A percentile compares a stretch with the other conserved stretches of the same genome.
Conservation (phyloP, 371 early-diverging fungal genomes). For the Globomyces sp. region DNA sequence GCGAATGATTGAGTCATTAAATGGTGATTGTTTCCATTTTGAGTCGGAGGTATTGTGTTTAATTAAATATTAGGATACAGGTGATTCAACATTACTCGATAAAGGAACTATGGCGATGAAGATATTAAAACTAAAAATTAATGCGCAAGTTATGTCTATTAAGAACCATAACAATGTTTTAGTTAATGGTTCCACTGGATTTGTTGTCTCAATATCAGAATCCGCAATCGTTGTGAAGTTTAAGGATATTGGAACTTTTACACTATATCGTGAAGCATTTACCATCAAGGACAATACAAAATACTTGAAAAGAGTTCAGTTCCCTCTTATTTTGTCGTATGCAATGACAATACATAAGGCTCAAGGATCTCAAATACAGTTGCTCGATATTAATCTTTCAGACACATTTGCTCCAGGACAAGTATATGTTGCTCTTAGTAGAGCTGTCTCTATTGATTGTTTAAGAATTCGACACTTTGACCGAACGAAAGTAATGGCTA, state of each 20-base stretch:
- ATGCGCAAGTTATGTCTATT: slow-evolving; percentile 85
- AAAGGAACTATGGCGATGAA: not conserved
- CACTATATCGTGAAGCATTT: not conserved
- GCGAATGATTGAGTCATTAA: too few species aligned
- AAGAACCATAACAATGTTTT: slow-evolving; percentile 65
- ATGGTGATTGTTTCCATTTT: too few species aligned
- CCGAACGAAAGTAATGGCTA: too few species aligned
- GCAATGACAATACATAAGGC: slow-evolving; percentile 80
- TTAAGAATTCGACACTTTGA: too few species aligned
- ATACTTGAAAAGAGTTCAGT: slow-evolving; percentile 36
- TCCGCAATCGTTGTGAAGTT: slow-evolving; percentile 1
- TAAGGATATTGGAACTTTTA: slow-evolving; percentile 17
- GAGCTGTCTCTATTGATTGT: slow-evolving; percentile 33
- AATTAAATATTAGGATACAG: not conserved
- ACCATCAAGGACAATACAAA: not conserved
- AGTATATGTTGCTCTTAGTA: slow-evolving; percentile 78
- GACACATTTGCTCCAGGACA: slow-evolving; percentile 74
- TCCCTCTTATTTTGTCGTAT: slow-evolving; percentile 65
- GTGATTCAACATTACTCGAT: not conserved
- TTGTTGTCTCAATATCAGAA: slow-evolving; percentile 46
- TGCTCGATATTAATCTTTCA: slow-evolving; percentile 58
- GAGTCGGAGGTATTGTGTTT: not conserved
- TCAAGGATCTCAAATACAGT: slow-evolving; percentile 48
- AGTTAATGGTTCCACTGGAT: slow-evolving; percentile 81
- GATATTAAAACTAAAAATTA: slow-evolving; percentile 57